These are phyloP conservation scores for Huntiella bhutanensis DNA, from an alignment of 2,329 filamentous ascomycete species.

Conservation along the genomic window DNA sequence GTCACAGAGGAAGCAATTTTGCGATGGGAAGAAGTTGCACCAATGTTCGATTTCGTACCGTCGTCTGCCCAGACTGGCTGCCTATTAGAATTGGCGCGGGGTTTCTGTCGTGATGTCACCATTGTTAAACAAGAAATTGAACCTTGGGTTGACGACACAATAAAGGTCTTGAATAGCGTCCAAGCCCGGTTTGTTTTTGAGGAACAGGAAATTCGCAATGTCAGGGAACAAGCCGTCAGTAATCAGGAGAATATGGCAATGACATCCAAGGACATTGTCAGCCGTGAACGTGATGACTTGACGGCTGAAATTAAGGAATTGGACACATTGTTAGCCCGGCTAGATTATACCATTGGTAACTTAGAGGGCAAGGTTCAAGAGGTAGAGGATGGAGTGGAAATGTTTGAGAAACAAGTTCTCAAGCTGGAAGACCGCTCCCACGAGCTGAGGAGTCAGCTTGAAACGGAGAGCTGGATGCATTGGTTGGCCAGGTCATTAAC, in stretches of 20 bases:
- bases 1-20: constrained; percentile 58
- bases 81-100: constrained; percentile 28
- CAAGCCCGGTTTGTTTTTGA: constrained; percentile 44
- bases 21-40: constrained; percentile 39
- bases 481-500: constrained; percentile 45
- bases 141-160: constrained; percentile 41
- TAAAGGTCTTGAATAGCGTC: constrained; percentile 37
- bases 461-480: constrained; percentile 43
- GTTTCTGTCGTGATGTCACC: constrained; percentile 33
- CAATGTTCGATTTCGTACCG: constrained; percentile 19
- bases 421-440: constrained; percentile 48
- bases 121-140: constrained; percentile 32
- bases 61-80: constrained; percentile 4
- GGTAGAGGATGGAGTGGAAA: constrained; percentile 61
- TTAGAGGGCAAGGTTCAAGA: constrained; percentile 69
- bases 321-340: constrained; percentile 60
- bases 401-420: constrained; percentile 62
- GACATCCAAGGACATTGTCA: constrained; percentile 47
- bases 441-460: constrained; percentile 41
- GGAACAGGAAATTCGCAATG: constrained; percentile 41
- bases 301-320: constrained; percentile 59
- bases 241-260: constrained; percentile 49
- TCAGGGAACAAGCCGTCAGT: constrained; percentile 54
- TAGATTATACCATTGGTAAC: constrained; percentile 79
- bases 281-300: constrained; percentile 47